Evolutionary conservation across 495 filamentous ascomycete species (phyloP).

Genomic region (Sporormia fimetaria): DNA sequence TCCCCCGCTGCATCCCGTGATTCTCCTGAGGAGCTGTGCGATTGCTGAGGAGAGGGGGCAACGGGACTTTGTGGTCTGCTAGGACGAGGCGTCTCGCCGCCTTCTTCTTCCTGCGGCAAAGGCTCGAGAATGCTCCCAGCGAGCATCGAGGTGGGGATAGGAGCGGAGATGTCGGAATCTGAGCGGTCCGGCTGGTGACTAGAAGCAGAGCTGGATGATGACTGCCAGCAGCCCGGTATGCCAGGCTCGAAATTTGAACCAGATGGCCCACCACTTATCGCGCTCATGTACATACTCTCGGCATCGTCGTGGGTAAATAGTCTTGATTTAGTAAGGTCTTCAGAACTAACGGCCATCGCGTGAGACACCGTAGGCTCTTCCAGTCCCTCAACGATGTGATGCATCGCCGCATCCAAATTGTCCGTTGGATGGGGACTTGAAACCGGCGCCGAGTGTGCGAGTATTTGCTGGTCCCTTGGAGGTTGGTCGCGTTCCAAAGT

Average conservation of each 20-base stretch:
- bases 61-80: conserved; percentile 18
- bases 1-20: background rate
- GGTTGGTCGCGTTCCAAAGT: no score
- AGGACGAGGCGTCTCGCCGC: conserved; percentile 25
- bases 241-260: conserved; percentile 3
- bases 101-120: conserved; percentile 15
- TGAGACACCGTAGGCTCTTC: conserved; percentile 1
- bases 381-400: conserved; percentile 1
- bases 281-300: conserved; percentile 91
- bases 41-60: no score
- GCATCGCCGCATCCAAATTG: conserved; percentile 8
- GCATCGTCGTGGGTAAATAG: conserved; percentile 86
- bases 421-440: conserved; percentile 6
- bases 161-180: conserved; percentile 6
- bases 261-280: conserved; percentile 38
- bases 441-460: background rate
- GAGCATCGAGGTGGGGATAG: conserved; percentile 13
- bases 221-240: conserved; percentile 32
- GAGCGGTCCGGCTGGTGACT: conserved; percentile 23
- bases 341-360: conserved; percentile 15
- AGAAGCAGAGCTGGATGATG: conserved; percentile 9
- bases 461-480: no score
- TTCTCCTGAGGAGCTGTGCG: conserved; percentile 1
- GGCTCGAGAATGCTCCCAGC: conserved; percentile 12
- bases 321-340: conserved; percentile 51